Evolutionary conservation across 768 basidiomycete species (phyloP).

Genomic region (Pleurotus cornucopiae): DNA sequence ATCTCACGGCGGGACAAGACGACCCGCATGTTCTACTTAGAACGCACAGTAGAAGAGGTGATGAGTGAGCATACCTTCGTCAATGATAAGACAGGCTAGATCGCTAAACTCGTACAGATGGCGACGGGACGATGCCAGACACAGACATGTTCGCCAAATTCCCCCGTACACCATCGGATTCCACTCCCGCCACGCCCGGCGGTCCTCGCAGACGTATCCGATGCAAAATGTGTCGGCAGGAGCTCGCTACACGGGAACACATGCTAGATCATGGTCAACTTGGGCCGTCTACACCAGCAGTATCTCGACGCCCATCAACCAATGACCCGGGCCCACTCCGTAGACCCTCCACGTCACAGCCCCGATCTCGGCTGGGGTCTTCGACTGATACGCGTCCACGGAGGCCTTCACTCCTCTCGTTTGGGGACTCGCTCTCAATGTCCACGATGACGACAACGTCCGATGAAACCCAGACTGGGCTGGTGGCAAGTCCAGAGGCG

Average conservation of each 20-base stretch:
- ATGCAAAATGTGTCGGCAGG: conserved; percentile 90
- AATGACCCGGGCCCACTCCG: conserved; percentile 6
- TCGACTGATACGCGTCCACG: conserved; percentile 20
- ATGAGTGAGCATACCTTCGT: conserved; percentile 54
- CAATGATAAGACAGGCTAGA: background rate
- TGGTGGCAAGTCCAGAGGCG: conserved; percentile 11
- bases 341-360: conserved; percentile 20
- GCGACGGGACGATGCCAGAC: conserved; percentile 61
- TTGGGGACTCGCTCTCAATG: conserved; percentile 34
- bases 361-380: conserved; percentile 19
- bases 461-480: conserved; percentile 13
- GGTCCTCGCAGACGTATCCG: conserved; percentile 60
- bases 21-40: conserved; percentile 81
- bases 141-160: conserved; percentile 76
- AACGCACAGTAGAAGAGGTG: conserved; percentile 66
- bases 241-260: conserved; percentile 86
- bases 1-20: conserved; percentile 65
- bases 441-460: conserved; percentile 38
- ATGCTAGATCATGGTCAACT: conserved; percentile 89
- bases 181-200: conserved; percentile 55
- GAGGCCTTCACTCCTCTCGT: conserved; percentile 26
- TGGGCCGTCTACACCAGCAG: conserved; percentile 59
- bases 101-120: conserved; percentile 43
- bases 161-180: conserved; percentile 62
- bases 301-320: conserved; percentile 23